Evolutionary conservation across 306 rosid species (phyloP), one percentile per base, ranked within the genome.

Genomic region (Medicago ruthenica): DNA sequence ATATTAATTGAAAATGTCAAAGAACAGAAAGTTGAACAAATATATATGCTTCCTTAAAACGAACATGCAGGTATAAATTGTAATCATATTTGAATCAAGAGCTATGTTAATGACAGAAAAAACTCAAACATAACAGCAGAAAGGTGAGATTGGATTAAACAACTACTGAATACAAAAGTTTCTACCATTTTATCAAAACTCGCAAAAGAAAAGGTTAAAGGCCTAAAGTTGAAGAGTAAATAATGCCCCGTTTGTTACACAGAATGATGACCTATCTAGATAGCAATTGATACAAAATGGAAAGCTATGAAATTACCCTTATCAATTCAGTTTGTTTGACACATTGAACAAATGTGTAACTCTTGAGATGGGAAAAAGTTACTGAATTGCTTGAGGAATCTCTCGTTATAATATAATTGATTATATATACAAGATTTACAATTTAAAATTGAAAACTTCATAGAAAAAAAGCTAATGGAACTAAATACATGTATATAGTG

Each of bases 1-100:
- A 80, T 62, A 80, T 66, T 63, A 16, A 70, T 75, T 44, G 47
- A 71, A 66, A 53, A 76, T 22, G 42, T 21, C 55, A 83, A 66
- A 70, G 69, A 55, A 76, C 59, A 60, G 37, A 22, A 34, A 59
- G 54, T 58, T 55, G 44, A 67, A 71, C 24, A 65, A 67, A 27
- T 62, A 74, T 55, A 34, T 31, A 53, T 45, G 75, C 27, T 67
- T 79, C 73, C 59, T 40, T 41, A 73, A 76, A 67, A 37, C 24
- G n/a, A 37, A 16, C 50, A 21, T 54, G 45, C 50, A 24, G 3
- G n/a, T 75, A 61, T 16, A 15, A 63, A n/a, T 53, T 60, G 74
- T 10, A 53, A 70, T 7, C 21, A 60, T n/a, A 61, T 36, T 36
- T 36, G 21, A 61, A 15, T 14, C 41, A 59, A 60, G 70, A 50